Conservation (phyloP, 2,329 filamentous ascomycete genomes). For the Aspergillus persii region DNA sequence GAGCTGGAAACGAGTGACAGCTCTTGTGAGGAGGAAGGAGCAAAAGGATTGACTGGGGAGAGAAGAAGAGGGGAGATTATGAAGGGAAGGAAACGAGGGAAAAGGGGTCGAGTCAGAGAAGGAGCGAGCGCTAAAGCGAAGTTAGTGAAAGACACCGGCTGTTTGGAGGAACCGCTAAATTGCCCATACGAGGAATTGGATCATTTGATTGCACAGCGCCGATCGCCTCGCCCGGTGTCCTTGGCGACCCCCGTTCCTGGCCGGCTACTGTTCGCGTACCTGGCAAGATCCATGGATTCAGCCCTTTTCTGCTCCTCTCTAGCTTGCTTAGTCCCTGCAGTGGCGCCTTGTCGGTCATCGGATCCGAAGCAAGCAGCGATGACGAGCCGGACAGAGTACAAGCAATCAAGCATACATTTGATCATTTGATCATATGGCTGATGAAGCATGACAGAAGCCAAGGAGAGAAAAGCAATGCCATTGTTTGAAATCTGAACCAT, state of each 20-base stretch:
- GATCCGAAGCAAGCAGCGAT: too few relatives aligned
- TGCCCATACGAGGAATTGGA: neutral
- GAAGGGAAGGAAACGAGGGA: neutral
- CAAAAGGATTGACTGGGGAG: conserved; percentile 6
- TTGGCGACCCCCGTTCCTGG: neutral
- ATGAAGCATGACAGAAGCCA: too few relatives aligned
- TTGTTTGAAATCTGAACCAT: neutral
- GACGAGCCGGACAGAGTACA: too few relatives aligned
- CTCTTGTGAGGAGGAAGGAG: conserved; percentile 23
- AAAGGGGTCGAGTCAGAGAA: neutral
- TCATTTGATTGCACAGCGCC: neutral
- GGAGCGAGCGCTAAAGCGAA: neutral
- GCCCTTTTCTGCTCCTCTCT: neutral
- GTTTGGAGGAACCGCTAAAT: neutral
- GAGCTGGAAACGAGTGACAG: conserved; percentile 35
- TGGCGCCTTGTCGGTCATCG: too few relatives aligned
- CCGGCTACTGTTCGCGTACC: neutral
- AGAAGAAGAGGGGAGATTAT: neutral
- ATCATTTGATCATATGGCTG: too few relatives aligned
- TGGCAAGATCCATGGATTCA: neutral
- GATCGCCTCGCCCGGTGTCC: neutral
- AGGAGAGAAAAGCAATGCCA: neutral
- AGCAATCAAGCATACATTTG: too few relatives aligned
- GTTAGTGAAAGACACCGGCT: neutral
- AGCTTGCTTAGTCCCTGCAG: too few relatives aligned